Conservation (phyloP, 768 basidiomycete species). For the Gautieria morchelliformis region DNA sequence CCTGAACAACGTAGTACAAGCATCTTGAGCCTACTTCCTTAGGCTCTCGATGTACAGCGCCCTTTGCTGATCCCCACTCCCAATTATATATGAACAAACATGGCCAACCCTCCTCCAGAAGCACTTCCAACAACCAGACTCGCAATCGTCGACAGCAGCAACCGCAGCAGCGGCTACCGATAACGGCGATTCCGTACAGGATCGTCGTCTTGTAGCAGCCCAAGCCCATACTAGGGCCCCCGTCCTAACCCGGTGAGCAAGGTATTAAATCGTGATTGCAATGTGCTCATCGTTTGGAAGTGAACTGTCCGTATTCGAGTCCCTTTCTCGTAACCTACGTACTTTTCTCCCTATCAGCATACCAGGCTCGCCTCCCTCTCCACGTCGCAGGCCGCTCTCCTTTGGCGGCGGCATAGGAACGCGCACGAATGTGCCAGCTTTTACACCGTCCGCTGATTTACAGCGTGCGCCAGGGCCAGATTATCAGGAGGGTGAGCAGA, state of each 20-base stretch:
- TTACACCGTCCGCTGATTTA: slow-evolving; percentile 13
- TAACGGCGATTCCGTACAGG: not conserved
- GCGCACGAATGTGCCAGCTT: slow-evolving; percentile 13
- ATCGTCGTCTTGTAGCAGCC: not conserved
- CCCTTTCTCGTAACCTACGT: slow-evolving; percentile 42
- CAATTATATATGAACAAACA: not conserved
- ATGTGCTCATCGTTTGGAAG: slow-evolving; percentile 18
- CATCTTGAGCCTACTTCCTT: not conserved
- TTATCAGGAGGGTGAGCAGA: slow-evolving; percentile 24
- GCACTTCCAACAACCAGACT: not conserved
- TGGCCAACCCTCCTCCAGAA: not conserved
- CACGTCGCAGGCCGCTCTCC: slow-evolving; percentile 39
- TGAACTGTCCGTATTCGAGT: slow-evolving; percentile 41
- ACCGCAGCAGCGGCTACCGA: not conserved
- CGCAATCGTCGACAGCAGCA: not conserved
- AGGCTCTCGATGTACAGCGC: not conserved
- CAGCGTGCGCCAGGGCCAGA: slow-evolving; percentile 11
- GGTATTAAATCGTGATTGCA: not conserved
- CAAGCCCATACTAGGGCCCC: slow-evolving; percentile 5
- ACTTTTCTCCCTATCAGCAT: slow-evolving; percentile 46
- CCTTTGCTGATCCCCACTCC: not conserved
- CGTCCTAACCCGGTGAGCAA: slow-evolving; percentile 3
- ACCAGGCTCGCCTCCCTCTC: slow-evolving; percentile 31
- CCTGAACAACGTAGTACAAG: not conserved
- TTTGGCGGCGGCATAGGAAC: slow-evolving; percentile 34